Evolutionary conservation across 345 rosid genomes (phyloP), one percentile per base, ranked within the genome.

Genomic region (Durio zibethinus): DNA sequence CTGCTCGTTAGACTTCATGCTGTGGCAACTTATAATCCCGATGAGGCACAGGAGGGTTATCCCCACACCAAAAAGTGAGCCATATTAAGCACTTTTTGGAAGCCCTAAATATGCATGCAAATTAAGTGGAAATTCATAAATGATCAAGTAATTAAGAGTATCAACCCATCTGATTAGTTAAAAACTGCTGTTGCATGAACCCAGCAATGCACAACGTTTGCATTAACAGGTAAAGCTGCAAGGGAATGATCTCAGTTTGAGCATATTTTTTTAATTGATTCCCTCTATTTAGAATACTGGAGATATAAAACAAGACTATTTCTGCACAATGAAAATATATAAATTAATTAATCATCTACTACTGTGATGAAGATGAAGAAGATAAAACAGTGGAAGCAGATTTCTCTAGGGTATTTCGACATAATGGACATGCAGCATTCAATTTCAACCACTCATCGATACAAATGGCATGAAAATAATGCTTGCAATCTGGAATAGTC

Each of bases 401-500:
- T 20, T 15, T n/a, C 23, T 33, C 18, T 0, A 61, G 61, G 2
- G 45, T 31, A 14, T 21, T 73, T 7, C 77, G 77, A 31, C 60
- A 75, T 3, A 75, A 60, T 8, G 77, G 77, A 36, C 71, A 75
- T 5, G 77, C 40, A 45, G 57, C 77, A 45, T 75, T 62, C 77
- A 75, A 43, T 47, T 33, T 61, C 53, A 75, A 48, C 77, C 77
- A 75, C 57, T 75, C 70, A 6, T 75, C 77, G 9, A 75, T 60
- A 14, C 70, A 75, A 43, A 1, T n/a, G 2, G 77, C 77, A 75
- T 75, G 77, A 45, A 75, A 75, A 43, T 61, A 75, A 75, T 75
- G 77, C 27, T 60, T 29, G 77, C 77, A 75, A 25, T 61, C 77
- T 16, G 77, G 77, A 25, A 75, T 60, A 11, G 77, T 75, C 56